phyloP scores from a whole-genome alignment of 2,329 filamentous ascomycete species.

The Colletotrichum truncatum region DNA sequence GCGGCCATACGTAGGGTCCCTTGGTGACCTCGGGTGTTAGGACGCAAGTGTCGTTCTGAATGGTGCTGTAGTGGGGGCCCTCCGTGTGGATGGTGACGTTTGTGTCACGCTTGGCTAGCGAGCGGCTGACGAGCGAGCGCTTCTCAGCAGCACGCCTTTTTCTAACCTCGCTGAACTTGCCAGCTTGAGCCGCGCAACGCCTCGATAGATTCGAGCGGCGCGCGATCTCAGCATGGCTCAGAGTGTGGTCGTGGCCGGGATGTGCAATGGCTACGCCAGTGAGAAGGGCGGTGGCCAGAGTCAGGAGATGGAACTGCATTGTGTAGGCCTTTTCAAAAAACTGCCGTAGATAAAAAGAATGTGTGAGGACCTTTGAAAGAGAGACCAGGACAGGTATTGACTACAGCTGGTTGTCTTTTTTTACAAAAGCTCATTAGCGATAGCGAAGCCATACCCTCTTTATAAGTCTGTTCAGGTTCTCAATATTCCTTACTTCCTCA shows the following conservation, averaged over 20 bases:
- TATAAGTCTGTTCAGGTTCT: neutral
- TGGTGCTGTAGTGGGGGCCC: constrained; percentile 17
- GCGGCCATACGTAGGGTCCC: constrained; percentile 42
- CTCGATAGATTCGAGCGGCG: constrained; percentile 15
- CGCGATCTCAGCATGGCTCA: constrained; percentile 17
- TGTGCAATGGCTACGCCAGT: constrained; percentile 43
- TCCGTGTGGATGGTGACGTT: constrained; percentile 22
- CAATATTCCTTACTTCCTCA: neutral
- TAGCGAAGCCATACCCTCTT: neutral
- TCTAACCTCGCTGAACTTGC: constrained; percentile 11
- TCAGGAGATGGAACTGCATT: constrained; percentile 9
- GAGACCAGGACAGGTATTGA: neutral
- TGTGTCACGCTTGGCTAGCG: neutral
- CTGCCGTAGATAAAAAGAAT: neutral
- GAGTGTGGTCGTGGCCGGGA: constrained; percentile 54
- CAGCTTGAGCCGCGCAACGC: constrained; percentile 12
- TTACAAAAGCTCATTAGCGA: neutral
- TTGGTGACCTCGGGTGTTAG: constrained; percentile 21
- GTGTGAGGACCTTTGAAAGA: neutral
- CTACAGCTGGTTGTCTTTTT: neutral
- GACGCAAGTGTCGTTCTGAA: constrained; percentile 35
- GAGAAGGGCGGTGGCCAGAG: constrained; percentile 11
- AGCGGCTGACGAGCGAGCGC: constrained; percentile 18
- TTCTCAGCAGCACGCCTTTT: constrained; percentile 20
- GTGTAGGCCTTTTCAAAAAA: neutral